Percentiles rank a stretch among this genome's conserved stretches.
Evolutionary conservation across 306 rosid genomes (phyloP).

Genomic region (Gynostemma pentaphyllum): DNA sequence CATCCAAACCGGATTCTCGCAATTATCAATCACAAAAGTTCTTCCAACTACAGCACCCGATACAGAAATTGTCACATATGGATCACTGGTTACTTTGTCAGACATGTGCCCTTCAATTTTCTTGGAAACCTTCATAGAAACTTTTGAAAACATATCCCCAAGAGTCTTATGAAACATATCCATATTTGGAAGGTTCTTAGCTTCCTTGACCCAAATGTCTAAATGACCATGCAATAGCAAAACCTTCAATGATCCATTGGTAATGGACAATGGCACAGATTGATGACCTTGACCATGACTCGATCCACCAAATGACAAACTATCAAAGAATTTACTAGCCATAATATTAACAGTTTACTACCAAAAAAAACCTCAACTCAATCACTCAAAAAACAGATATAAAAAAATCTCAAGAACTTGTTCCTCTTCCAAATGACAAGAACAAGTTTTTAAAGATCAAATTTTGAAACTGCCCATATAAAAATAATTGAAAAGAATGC

Average conservation of each 20-base stretch:
- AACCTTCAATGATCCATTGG: slow-evolving; percentile 28
- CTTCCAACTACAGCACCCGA: slow-evolving; percentile 64
- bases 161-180: slow-evolving; percentile 49
- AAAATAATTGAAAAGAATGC: background rate
- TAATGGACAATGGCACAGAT: slow-evolving; percentile 42
- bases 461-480: background rate
- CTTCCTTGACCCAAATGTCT: slow-evolving; percentile 46
- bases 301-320: slow-evolving; percentile 51
- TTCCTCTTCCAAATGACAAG: background rate
- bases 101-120: slow-evolving; percentile 28
- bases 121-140: slow-evolving; percentile 23
- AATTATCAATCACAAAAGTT: slow-evolving; percentile 56
- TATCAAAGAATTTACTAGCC: slow-evolving; percentile 18
- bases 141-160: slow-evolving; percentile 32
- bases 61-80: slow-evolving; percentile 62
- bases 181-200: slow-evolving; percentile 69
- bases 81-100: slow-evolving; percentile 46
- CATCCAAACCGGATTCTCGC: slow-evolving; percentile 71
- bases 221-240: slow-evolving; percentile 64
- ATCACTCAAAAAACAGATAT: background rate
- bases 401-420: background rate
- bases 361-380: background rate
- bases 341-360: background rate
- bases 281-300: slow-evolving; percentile 47
- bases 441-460: background rate